Conservation (phyloP, 2,329 filamentous ascomycete genomes). For the Fusarium musae region DNA sequence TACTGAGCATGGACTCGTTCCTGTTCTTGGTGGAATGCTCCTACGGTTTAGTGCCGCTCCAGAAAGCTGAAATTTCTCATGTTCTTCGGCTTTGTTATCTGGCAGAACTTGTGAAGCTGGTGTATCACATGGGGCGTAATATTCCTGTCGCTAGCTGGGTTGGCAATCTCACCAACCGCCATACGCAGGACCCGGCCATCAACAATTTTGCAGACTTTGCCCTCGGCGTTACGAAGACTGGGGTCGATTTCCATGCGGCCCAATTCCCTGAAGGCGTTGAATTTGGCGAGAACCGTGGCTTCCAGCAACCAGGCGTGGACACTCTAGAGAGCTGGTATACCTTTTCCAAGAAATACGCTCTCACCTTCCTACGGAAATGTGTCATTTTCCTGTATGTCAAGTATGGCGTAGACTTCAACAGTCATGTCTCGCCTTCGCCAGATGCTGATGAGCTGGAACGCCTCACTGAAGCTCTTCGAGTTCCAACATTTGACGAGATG, state of each 20-base stretch:
- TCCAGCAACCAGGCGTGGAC: constrained; percentile 66
- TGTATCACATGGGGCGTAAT: constrained; percentile 68
- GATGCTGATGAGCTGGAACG: constrained; percentile 84
- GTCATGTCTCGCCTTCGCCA: constrained; percentile 69
- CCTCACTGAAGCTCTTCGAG: constrained; percentile 76
- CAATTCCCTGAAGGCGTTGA: constrained; percentile 41
- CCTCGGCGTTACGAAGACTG: constrained; percentile 57
- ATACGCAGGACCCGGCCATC: constrained; percentile 59
- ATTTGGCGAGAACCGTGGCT: constrained; percentile 57
- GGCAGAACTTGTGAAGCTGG: constrained; percentile 88
- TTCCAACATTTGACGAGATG: constrained; percentile 84
- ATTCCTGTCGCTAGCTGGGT: constrained; percentile 63
- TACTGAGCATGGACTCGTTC: constrained; percentile 78
- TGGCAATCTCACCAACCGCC: constrained; percentile 55
- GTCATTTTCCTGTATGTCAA: constrained; percentile 86
- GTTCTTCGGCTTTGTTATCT: constrained; percentile 88
- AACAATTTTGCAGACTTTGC: constrained; percentile 68
- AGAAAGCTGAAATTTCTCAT: constrained; percentile 80
- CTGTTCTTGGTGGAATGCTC: constrained; percentile 84
- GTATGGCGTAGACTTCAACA: constrained; percentile 88
- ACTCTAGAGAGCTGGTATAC: constrained; percentile 65
- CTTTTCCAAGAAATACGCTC: constrained; percentile 82
- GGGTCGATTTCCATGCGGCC: constrained; percentile 54
- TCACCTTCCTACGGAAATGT: constrained; percentile 89
- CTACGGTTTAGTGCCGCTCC: constrained; percentile 73